These are phyloP conservation scores for Sclerotinia spermophila DNA, from an alignment of 2,329 filamentous ascomycete species.

Conservation along the genomic window DNA sequence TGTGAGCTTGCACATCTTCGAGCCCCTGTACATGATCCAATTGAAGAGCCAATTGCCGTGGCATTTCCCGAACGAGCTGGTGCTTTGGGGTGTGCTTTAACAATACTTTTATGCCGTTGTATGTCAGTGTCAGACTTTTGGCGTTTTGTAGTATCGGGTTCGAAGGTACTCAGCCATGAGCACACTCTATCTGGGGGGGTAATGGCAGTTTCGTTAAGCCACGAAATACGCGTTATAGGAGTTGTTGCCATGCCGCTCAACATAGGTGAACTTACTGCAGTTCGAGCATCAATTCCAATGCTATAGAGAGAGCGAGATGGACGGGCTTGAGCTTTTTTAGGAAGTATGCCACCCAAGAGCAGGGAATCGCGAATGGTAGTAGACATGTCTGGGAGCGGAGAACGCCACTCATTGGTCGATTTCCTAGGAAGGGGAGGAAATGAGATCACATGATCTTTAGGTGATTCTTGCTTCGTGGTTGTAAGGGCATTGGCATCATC, in stretches of 20 bases:
- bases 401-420: constrained; percentile 31
- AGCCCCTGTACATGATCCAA: constrained; percentile 24
- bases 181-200: constrained; percentile 15
- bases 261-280: neutral
- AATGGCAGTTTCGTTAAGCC: neutral
- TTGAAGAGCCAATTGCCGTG: constrained; percentile 23
- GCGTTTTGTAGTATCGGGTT: neutral
- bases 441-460: constrained; percentile 26
- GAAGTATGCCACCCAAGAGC: neutral
- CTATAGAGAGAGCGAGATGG: constrained; percentile 26
- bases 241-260: constrained; percentile 1
- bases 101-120: constrained; percentile 17
- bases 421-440: constrained; percentile 33
- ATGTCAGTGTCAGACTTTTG: constrained; percentile 7
- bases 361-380: constrained; percentile 1
- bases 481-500: neutral
- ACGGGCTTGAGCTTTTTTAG: neutral
- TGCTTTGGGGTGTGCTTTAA: constrained; percentile 26
- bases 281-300: constrained; percentile 27
- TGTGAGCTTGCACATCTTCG: constrained; percentile 23
- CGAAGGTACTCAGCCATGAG: neutral
- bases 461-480: constrained; percentile 9
- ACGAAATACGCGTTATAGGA: neutral
- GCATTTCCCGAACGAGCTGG: constrained; percentile 21
- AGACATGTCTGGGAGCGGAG: constrained; percentile 31